Evolutionary conservation across 164 flowering plant species (phyloP), one percentile per base, ranked within the genome.

Genomic region (Vitis labrusca): DNA sequence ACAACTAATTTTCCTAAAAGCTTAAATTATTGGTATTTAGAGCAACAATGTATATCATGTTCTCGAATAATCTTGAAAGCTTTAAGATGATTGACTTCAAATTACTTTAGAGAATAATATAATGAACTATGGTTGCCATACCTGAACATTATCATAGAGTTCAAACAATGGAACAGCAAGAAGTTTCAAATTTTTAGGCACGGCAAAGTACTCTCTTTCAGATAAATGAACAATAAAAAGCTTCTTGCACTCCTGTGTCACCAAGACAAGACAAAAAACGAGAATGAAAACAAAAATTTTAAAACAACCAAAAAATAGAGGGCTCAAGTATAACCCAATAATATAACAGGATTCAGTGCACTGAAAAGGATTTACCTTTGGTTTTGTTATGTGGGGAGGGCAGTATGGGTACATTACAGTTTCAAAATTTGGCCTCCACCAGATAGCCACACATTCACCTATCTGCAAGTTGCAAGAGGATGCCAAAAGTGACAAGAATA

Each of bases 401-500:
- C 93, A 95, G 73, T 95, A 95, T 5, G 99, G 99, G 68, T 91
- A 93, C 97, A 93, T 87, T 16, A 86, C 85, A 9, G 98, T 93
- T 70, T 95, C 99, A 77, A 93, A 95, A 78, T 95, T 95, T 73
- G 99, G 99, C 81, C 99, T 89, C 99, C 99, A 93, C 99, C 99
- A 95, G 66, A 83, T 85, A 30, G 97, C 99, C 27, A 95, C 98
- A 78, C 98, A 95, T 67, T 95, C 99, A n/a, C 98, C 99, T 74
- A 93, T 90, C 98, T 37, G 44, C 44, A 37, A 23, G 27, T 23
- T 95, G 91, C 79, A 83, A 62, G 10, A 78, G 56, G 12, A 15
- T 15, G 16, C 44, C 15, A 53, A n/a, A 12, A 27, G n/a, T 23
- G 27, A 48, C 30, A 62, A 59, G 19, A 3, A 71, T 49, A 48